phyloP scores from a whole-genome alignment of 345 rosid genomes.

The Cochlearia excelsa region DNA sequence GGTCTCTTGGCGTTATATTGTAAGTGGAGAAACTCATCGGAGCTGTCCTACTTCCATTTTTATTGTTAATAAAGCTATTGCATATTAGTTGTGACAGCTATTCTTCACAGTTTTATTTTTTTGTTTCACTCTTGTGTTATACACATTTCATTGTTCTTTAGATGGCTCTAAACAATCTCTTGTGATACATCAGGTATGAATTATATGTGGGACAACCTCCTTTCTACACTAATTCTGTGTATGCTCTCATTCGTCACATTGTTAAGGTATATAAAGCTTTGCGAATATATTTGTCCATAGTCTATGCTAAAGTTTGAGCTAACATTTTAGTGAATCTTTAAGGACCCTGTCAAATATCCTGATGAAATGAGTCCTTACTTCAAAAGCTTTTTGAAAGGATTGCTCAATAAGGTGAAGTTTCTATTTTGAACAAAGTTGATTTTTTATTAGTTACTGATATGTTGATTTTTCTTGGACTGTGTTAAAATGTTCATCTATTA shows the following conservation, averaged over 20 bases:
- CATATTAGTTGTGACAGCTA: too few species aligned
- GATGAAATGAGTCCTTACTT: slow-evolving; percentile 84
- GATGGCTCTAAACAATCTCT: slow-evolving; percentile 18
- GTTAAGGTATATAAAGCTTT: slow-evolving; percentile 62
- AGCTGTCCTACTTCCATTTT: slow-evolving; percentile 18
- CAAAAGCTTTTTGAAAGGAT: slow-evolving; percentile 86
- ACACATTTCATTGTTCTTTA: slow-evolving; percentile 9
- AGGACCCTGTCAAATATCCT: slow-evolving; percentile 98
- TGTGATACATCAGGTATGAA: slow-evolving; percentile 66
- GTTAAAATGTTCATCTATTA: slow-evolving; percentile 15
- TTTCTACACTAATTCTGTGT: slow-evolving; percentile 95
- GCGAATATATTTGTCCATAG: slow-evolving; percentile 7
- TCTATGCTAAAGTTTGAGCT: slow-evolving; percentile 34
- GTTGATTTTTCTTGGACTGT: slow-evolving; percentile 10
- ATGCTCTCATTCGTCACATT: slow-evolving; percentile 93
- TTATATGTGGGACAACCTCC: slow-evolving; percentile 98
- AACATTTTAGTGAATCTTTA: slow-evolving; percentile 36
- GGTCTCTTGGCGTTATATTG: slow-evolving; percentile 99
- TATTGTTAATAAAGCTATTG: neutral
- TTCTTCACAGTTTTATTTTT: too few species aligned
- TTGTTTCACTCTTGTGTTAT: neutral
- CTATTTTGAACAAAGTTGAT: neutral
- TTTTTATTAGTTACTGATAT: neutral
- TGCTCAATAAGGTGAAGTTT: slow-evolving; percentile 77
- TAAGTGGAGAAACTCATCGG: slow-evolving; percentile 37